Evolutionary conservation across 2,329 filamentous ascomycete genomes (phyloP).

Genomic region (Fusarium tanahbumbuense): DNA sequence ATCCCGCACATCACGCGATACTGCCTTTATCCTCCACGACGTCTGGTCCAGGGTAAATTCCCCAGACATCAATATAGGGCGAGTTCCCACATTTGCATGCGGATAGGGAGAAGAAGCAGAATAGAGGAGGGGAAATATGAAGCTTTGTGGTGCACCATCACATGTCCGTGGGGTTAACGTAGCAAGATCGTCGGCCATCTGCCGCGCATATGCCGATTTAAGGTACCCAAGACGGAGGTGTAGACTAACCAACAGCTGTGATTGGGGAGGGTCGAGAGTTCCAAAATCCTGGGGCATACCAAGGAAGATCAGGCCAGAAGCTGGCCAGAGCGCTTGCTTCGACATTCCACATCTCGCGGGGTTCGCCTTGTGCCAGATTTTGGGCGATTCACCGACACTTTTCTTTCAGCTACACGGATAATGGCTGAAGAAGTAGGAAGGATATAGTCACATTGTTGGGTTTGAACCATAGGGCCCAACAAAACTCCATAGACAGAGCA

Average conservation of each 20-base stretch:
- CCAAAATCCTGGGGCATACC: slow-evolving; percentile 25
- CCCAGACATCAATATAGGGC: slow-evolving; percentile 24
- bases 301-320: slow-evolving; percentile 46
- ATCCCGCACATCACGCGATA: slow-evolving; percentile 40
- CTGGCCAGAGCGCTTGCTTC: slow-evolving; percentile 38
- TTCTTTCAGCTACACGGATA: neutral
- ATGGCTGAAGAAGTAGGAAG: neutral
- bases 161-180: slow-evolving; percentile 35
- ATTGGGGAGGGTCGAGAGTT: slow-evolving; percentile 38
- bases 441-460: neutral
- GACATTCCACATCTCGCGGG: slow-evolving; percentile 34
- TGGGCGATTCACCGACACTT: slow-evolving; percentile 21
- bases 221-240: slow-evolving; percentile 37
- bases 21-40: slow-evolving; percentile 2
- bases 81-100: slow-evolving; percentile 6
- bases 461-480: neutral
- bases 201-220: slow-evolving; percentile 47
- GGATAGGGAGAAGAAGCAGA: slow-evolving; percentile 16
- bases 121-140: slow-evolving; percentile 12
- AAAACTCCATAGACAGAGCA: neutral
- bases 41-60: slow-evolving; percentile 7
- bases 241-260: slow-evolving; percentile 25
- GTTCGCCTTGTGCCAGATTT: slow-evolving; percentile 23
- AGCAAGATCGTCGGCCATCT: slow-evolving; percentile 46
- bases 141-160: slow-evolving; percentile 3